phyloP scores from a whole-genome alignment of 139 green algal genomes.

The Asterochloris sp. region DNA sequence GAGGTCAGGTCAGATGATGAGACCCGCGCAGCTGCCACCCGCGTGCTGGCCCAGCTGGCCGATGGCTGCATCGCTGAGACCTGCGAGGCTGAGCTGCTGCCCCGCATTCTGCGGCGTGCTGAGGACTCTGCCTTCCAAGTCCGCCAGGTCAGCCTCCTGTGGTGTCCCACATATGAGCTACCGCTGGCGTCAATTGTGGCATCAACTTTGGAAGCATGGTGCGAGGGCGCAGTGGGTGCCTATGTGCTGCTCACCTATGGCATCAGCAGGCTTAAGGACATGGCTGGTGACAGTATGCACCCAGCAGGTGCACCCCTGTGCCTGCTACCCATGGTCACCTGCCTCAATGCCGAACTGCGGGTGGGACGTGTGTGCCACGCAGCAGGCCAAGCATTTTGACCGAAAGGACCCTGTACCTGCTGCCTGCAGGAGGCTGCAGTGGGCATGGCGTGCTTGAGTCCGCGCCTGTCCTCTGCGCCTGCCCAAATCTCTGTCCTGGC shows the following conservation, averaged over 20 bases:
- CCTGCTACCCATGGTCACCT: no score
- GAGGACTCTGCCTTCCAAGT: slow-evolving; percentile 11
- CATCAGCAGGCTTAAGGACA: no score
- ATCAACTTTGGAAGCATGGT: not conserved
- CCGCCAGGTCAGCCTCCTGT: not conserved
- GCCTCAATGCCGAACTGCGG: no score
- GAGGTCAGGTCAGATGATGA: slow-evolving; percentile 16
- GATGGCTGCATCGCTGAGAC: not conserved
- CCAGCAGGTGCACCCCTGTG: no score
- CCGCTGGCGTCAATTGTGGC: not conserved
- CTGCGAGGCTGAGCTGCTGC: not conserved
- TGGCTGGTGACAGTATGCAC: no score
- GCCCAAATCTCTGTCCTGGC: not conserved
- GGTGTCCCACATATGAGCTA: not conserved
- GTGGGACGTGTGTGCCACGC: no score
- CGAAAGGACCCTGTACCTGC: no score
- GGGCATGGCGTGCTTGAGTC: slow-evolving; percentile 1
- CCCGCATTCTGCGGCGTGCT: not conserved
- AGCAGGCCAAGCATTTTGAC: no score
- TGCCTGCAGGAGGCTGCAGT: slow-evolving; percentile 27
- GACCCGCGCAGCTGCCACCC: not conserved
- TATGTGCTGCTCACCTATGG: no score
- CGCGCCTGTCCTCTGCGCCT: not conserved
- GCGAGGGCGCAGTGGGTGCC: no score
- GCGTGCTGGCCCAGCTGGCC: not conserved